A percentile compares a stretch with the other conserved stretches of the same genome.
Evolutionary conservation across 371 early-diverging fungal genomes (phyloP).

Genomic region (Rhizopus delemar): DNA sequence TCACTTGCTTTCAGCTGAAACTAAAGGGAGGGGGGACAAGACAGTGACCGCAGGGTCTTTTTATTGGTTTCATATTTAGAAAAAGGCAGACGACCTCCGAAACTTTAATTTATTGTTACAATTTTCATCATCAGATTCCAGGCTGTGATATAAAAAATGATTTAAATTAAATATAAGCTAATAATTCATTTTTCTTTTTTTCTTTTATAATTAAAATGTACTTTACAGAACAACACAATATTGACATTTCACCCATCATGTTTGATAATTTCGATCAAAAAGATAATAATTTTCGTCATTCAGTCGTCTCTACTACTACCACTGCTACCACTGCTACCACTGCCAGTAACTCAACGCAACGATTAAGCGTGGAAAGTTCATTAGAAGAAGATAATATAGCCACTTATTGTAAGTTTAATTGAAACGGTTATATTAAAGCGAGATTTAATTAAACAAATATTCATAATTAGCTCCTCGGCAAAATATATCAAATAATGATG

Average conservation of each 20-base stretch:
- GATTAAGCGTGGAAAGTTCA: not conserved
- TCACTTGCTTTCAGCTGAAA: too few species aligned
- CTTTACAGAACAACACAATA: not conserved
- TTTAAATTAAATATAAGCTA: too few species aligned
- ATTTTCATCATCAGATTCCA: not conserved
- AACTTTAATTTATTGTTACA: not conserved
- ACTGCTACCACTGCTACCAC: not conserved
- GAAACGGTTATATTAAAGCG: not conserved
- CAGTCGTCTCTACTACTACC: slow-evolving; percentile 1
- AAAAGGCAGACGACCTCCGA: too few species aligned
- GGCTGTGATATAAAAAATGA: not conserved
- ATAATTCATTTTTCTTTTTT: not conserved
- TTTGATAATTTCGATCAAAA: not conserved
- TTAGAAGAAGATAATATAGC: not conserved
- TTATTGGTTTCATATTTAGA: too few species aligned
- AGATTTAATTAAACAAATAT: not conserved
- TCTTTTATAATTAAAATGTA: not conserved
- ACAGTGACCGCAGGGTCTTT: too few species aligned
- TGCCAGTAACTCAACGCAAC: not conserved
- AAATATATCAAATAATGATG: not conserved
- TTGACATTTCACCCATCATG: not conserved
- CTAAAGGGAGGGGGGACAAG: not conserved
- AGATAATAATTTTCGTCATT: not conserved
- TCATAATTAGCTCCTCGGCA: not conserved
- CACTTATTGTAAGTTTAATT: slow-evolving; percentile 2